Evolutionary conservation across 352 stramenopile genomes (phyloP), one percentile per base, ranked within the genome.

Genomic region (Pythium aphanidermatum): DNA sequence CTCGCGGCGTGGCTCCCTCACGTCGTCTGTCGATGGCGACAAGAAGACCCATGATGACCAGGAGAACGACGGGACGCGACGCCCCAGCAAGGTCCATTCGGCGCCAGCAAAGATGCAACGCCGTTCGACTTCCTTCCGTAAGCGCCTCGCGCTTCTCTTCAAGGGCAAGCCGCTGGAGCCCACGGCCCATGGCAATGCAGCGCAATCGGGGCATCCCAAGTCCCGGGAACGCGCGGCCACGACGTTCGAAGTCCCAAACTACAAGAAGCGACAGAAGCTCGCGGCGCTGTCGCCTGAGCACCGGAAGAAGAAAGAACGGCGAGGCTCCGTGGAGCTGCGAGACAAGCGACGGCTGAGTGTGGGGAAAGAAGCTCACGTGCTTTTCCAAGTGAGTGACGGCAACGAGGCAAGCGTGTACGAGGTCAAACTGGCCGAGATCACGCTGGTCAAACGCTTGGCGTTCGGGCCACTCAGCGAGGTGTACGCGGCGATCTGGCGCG

Each of bases 321-420:
- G 70, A 10, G 67, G 71, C 2, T 79, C 71, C 9, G 66, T 82
- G 21, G 67, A 72, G 41, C 54, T 84, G 0, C 60, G 65, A 19
- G 60, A 82, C 32, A 83, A 84, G 39, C 57, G 78, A 2, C 62
- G 78, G 0, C 42, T 86, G 8, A 90, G 78, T n/a, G 45, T 87
- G 1, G 75, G 73, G n/a, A 58, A 40, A 4, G 68, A 66, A 13
- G 81, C 78, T 8, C 63, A 69, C 16, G 46, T 90, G 29, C 68
- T 70, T 21, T 90, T 90, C 46, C 59, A 88, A 13, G 71, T 90
- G 3, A 51, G 42, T 48, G 72, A 67, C n/a, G 72, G 68, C n/a
- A 69, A 86, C 53, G 70, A 85, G 34, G 71, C 69, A 21, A 74
- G 66, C 0, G 78, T 90, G 35, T 90, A 90, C 45, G 78, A 90